Base-by-base conservation (phyloP, 768 basidiomycete genomes). In the Fomitopsis serialis region DNA sequence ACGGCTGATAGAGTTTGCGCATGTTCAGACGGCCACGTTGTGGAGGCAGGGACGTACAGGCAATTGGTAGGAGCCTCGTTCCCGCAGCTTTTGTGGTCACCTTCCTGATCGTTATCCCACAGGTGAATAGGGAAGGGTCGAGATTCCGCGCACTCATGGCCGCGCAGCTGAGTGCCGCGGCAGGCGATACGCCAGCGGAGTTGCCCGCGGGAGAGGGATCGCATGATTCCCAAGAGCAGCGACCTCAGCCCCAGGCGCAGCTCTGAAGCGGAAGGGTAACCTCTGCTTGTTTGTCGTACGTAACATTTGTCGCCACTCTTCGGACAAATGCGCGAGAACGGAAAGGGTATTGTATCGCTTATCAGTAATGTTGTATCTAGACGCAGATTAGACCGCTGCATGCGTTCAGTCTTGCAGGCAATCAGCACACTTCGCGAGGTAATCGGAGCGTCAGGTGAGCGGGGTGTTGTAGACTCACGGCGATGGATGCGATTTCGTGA, bases 61-160 rank as follows among this genome's bases (percentile, higher is more conserved):
- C 79, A 89, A 58, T 76, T 96, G 55, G 87, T 91, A 52, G 19
- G 23, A 13, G n/a, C 19, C 23, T 44, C 21, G 21, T 43, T 12
- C 44, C 52, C 17, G 6, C 15, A 15, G 4, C 37, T 40, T 40
- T 17, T 19, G 13, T 5, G 13, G 37, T n/a, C n/a, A 17, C 37
- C 37, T 6, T 23, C 5, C 6, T 40, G 5, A 42, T 25, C 37
- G 15, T 40, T 35, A 17, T 40, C 37, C 19, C 15, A 17, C 37
- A 89, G 87, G 78, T 87, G n/a, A 75, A 78, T 56, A 77, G 76
- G 24, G 71, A 73, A 50, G 81, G 85, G 62, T 93, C 92, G 42
- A 77, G 92, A 50, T 97, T 97, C 77, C 79, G 92, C 11, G 72
- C 75, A 8, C 77, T 97, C 45, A 94, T 97, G 92, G 89, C 91